phyloP scores from a whole-genome alignment of 2,329 filamentous ascomycete genomes.

The Epichloe baconii region DNA sequence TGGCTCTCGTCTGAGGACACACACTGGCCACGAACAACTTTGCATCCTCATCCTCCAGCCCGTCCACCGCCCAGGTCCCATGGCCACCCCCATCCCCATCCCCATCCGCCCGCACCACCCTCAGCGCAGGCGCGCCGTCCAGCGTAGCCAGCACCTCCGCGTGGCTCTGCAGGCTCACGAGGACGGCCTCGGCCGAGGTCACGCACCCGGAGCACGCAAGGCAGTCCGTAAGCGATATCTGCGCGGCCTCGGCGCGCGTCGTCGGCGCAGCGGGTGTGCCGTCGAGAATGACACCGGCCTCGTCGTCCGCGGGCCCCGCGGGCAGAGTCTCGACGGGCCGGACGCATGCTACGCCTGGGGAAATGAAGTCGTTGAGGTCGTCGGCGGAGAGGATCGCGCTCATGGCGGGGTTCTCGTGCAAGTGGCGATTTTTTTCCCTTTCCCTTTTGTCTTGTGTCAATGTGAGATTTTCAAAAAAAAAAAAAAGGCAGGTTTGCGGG shows the following conservation, averaged over 20 bases:
- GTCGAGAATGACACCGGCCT: slow-evolving; percentile 81
- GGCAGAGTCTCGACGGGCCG: slow-evolving; percentile 93
- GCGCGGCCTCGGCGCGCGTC: slow-evolving; percentile 55
- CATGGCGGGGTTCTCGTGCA: slow-evolving; percentile 41
- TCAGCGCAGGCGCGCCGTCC: slow-evolving; percentile 48
- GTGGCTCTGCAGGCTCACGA: slow-evolving; percentile 89
- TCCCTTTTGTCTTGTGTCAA: too few relatives aligned
- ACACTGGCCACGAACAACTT: slow-evolving; percentile 86
- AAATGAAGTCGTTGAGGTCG: slow-evolving; percentile 98
- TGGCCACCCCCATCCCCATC: slow-evolving; percentile 12
- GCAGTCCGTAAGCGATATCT: slow-evolving; percentile 94
- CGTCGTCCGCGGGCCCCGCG: slow-evolving; percentile 24
- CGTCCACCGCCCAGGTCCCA: slow-evolving; percentile 24
- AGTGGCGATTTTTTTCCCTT: background rate
- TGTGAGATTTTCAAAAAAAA: background rate
- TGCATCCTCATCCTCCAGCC: slow-evolving; percentile 44
- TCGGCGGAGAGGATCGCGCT: slow-evolving; percentile 94
- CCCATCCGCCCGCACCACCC: slow-evolving; percentile 18
- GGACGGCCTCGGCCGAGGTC: slow-evolving; percentile 92
- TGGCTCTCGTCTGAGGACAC: slow-evolving; percentile 81
- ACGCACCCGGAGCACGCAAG: slow-evolving; percentile 96
- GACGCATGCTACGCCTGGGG: slow-evolving; percentile 92
- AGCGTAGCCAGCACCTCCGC: slow-evolving; percentile 76
- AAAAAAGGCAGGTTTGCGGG: background rate
- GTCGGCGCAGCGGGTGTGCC: slow-evolving; percentile 48